Evolutionary conservation across 352 stramenopile genomes (phyloP), one percentile per base, ranked within the genome.

Genomic region (Phytophthora rubi): DNA sequence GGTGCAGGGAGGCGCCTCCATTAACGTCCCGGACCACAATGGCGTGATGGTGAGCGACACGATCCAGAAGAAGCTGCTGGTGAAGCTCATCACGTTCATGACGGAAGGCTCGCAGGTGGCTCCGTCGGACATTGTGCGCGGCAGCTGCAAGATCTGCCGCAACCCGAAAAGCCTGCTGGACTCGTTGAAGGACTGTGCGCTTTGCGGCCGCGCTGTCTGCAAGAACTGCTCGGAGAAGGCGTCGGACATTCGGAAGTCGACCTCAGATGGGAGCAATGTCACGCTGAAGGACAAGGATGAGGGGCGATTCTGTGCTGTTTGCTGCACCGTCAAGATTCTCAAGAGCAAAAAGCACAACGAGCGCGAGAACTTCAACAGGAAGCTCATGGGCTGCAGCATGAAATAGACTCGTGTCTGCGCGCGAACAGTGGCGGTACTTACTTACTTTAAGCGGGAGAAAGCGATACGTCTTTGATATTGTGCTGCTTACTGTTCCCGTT

Each of bases 201-300:
- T 96, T 12, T 96, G 88, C 30, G 87, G 86, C 18, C 88, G 88
- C 51, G 75, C 83, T 0, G 81, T 92, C 28, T 96, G 88, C 76
- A 93, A 93, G 72, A 93, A 88, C 66, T 92, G 86, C 78, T 96
- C 86, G 26, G 80, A 92, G 65, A 92, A 91, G 62, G 80, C 84
- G 39, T 77, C 78, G 15, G 88, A 95, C 54, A 80, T 93, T 58
- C 87, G 88, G 39, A 78, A 81, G 42, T 71, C 74, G 30, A 79
- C 78, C 15, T 71, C 63, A 8, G 77, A 86, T 45, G 79, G 70
- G 49, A 76, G 54, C 23, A 61, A 78, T 53, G 68, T 54, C 4
- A 54, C 62, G 47, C 51, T 74, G 18, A 89, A 88, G 61, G 85
- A 95, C 39, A 90, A 91, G 61, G 82, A 91, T 21, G 72, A 76